Base-by-base conservation (phyloP, 345 rosid genomes). In the Gossypium rotundifolium region DNA sequence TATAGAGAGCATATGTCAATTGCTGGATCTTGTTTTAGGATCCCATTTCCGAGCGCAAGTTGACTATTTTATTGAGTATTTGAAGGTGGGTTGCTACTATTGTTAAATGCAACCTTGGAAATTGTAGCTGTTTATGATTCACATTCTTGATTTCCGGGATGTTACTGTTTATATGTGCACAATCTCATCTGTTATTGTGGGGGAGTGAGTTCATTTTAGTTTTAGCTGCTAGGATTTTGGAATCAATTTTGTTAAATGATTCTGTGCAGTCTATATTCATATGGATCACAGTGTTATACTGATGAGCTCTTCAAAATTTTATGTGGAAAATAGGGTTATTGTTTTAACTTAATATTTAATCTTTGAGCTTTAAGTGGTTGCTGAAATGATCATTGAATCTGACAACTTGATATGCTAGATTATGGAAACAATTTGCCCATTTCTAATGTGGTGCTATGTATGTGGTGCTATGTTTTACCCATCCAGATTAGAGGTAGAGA, bases 1-100 rank as follows among this genome's bases (percentile, higher is more conserved):
- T 84, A 86, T 91, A 57, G 99, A 95, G 81, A 93, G 89, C 75
- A 89, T 86, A 77, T 93, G 98, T 53, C 89, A 93, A 79, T 85
- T 95, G 77, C 84, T 95, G 81, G 89, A 85, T 73, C 85, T 90
- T 67, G 96, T 95, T 71, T 83, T 95, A 75, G 94, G 96, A 67
- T 86, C 94, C 65, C 86, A 80, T 75, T 91, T 85, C 69, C 88
- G 79, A 27, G 87, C 94, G n/a, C 92, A 88, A 81, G 91, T 93
- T 78, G 94, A 93, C 79, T 84, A 85, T 71, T 89, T 95, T 69
- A 76, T 83, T 9, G 96, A 90, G 85, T 92, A 86, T 78, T 75
- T 92, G 67, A 92, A 88, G 92, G 97, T 88, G 76, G 54, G 82
- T 77, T 18, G 61, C 40, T 27, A 38, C 22, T 3, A 12, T 59